These are phyloP conservation scores for Penicillium dipodomyicola DNA, from an alignment of 495 filamentous ascomycete genomes.

Conservation along the genomic window DNA sequence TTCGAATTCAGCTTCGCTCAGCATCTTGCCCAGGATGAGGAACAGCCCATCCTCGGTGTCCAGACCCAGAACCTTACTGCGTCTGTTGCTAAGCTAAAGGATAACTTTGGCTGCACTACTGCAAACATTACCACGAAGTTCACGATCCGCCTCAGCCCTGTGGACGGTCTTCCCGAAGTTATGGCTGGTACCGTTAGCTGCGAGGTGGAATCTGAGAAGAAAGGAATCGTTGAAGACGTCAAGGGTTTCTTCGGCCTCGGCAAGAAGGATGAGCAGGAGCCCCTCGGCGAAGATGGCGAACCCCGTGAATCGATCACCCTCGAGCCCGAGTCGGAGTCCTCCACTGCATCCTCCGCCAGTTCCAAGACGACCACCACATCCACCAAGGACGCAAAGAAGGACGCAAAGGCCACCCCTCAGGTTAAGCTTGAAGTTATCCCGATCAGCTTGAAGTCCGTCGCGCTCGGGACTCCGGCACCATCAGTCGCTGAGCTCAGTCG, in stretches of 20 bases:
- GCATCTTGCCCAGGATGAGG: slow-evolving; percentile 49
- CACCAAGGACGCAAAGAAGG: slow-evolving; percentile 53
- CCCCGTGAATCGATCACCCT: slow-evolving; percentile 48
- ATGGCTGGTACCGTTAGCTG: slow-evolving; percentile 76
- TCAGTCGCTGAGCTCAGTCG: slow-evolving; percentile 58
- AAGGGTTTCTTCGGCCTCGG: slow-evolving; percentile 96
- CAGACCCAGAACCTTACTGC: slow-evolving; percentile 81
- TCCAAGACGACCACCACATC: slow-evolving; percentile 44
- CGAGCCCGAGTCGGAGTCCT: slow-evolving; percentile 50
- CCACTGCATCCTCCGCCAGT: slow-evolving; percentile 43
- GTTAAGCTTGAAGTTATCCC: slow-evolving; percentile 70
- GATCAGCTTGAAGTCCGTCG: slow-evolving; percentile 59
- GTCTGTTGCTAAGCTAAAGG: slow-evolving; percentile 69
- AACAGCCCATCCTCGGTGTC: slow-evolving; percentile 51
- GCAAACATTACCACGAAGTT: slow-evolving; percentile 80
- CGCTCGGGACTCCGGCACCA: slow-evolving; percentile 56
- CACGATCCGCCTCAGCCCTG: slow-evolving; percentile 63
- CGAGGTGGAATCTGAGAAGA: slow-evolving; percentile 71
- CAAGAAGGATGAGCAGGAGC: slow-evolving; percentile 78
- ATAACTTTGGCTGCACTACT: slow-evolving; percentile 70
- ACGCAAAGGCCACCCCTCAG: slow-evolving; percentile 50
- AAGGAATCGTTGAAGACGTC: slow-evolving; percentile 83
- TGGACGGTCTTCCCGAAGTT: slow-evolving; percentile 83
- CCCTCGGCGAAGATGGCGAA: slow-evolving; percentile 61
- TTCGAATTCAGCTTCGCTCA: slow-evolving; percentile 82